A percentile compares a stretch with the other conserved stretches of the same genome.
Conservation (phyloP, 2,329 filamentous ascomycete species). For the Penicillium sp. region DNA sequence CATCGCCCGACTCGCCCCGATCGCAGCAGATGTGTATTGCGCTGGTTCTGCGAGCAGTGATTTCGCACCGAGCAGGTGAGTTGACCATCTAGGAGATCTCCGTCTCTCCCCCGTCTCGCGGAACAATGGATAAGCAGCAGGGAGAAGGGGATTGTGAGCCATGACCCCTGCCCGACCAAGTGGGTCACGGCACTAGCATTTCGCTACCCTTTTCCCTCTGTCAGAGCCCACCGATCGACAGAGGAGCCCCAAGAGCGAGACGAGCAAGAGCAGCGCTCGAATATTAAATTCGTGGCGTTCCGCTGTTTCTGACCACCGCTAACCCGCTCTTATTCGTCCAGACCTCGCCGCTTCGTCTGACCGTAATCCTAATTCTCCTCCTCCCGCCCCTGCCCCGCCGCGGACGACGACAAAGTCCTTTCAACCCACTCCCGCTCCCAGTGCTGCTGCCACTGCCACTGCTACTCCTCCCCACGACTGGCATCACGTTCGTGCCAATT, state of each 20-base stretch:
- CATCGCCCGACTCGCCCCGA: conserved; percentile 71
- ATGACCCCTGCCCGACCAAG: conserved; percentile 29
- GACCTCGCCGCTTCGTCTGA: conserved; percentile 17
- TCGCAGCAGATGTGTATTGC: conserved; percentile 76
- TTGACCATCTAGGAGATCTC: conserved; percentile 20
- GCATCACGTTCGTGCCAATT: conserved; percentile 72
- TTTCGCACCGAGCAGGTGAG: conserved; percentile 71
- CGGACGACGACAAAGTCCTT: conserved; percentile 67
- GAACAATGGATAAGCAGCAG: conserved; percentile 7
- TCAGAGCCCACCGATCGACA: conserved; percentile 29
- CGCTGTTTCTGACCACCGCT: conserved; percentile 15
- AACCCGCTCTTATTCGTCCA: conserved; percentile 18
- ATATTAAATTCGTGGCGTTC: conserved; percentile 19
- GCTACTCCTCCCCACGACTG: conserved; percentile 56
- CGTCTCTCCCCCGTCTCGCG: not conserved
- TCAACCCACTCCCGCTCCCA: too few species aligned
- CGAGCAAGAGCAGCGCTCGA: conserved; percentile 7
- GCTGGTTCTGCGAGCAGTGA: conserved; percentile 72
- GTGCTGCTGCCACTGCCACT: too few species aligned
- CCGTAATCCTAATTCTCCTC: conserved; percentile 14
- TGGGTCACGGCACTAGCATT: conserved; percentile 33
- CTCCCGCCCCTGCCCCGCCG: conserved; percentile 52
- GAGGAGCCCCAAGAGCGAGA: conserved; percentile 10
- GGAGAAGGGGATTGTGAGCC: conserved; percentile 17
- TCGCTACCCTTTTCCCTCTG: conserved; percentile 30